Base-by-base conservation (phyloP, 2,329 filamentous ascomycete genomes). In the Cordyceps tenuipes region DNA sequence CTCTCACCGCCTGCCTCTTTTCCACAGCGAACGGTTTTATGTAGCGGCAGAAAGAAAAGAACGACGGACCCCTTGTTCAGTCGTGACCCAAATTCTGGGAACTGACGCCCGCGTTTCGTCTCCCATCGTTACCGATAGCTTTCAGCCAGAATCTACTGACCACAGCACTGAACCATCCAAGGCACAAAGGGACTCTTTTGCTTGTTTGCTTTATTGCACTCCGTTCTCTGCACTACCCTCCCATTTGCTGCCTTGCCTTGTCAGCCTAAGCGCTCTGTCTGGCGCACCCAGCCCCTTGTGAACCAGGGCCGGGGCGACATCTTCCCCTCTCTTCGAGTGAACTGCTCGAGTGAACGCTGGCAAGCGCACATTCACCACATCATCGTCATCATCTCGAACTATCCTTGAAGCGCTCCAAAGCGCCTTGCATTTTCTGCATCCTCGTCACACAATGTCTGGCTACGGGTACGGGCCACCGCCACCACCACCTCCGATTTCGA, bases 401-500 rank as follows among this genome's bases (percentile, higher is more conserved):
- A 23, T 23, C 23, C 23, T 26, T 34, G 23, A 13, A 31, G 19
- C 31, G 13, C 1, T 43, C 26, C 5, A 3, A 29, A 6, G 7
- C 5, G 29, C 29, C 31, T 21, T 23, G 12, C n/a, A 26, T 36
- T 13, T 15, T 19, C 34, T 46, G 13, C 21, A 6, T 26, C 36
- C 31, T 29, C 21, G 7, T 31, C 23, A n/a, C 62, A 61, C 60
- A 54, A 82, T 82, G 79, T 74, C 79, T 23, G 69, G 71, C 36
- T 82, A 82, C 72, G 78, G 76, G 57, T 82, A 82, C 73, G 79
- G 75, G n/a, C 79, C 79, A 23, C 79, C 79, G 59, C 79, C 79
- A 13, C 78, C 79, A 23, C 79, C 79, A 5, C 79, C 68, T 48
- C 66, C 71, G 44, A 62, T 67, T 7, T 66, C 69, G 34, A 64